These are phyloP conservation scores for Betula pendula DNA, from an alignment of 306 rosid genomes.

Conservation along the genomic window DNA sequence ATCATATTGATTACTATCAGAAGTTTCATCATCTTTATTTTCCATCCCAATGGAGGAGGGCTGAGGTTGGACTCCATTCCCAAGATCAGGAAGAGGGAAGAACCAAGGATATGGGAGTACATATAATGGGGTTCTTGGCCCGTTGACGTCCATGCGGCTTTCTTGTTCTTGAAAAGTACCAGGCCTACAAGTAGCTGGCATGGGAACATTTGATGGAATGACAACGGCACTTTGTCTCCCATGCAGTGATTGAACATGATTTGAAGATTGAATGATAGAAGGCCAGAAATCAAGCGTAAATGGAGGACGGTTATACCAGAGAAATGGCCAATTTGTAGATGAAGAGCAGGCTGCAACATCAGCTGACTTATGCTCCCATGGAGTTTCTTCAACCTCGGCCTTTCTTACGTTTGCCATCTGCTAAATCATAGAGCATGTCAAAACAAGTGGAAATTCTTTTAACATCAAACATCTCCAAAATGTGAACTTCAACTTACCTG, in stretches of 20 bases:
- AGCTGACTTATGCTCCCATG: constrained; percentile 38
- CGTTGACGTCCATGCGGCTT: constrained; percentile 33
- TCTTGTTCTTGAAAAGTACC: constrained; percentile 49
- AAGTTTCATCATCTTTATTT: constrained; percentile 40
- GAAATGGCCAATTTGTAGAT: constrained; percentile 53
- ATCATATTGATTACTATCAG: constrained; percentile 40
- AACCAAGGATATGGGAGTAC: constrained; percentile 79
- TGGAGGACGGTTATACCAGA: constrained; percentile 60
- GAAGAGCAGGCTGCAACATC: constrained; percentile 39
- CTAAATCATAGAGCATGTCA: constrained; percentile 36
- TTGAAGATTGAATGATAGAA: constrained; percentile 50
- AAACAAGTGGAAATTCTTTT: constrained; percentile 1
- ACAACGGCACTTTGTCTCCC: constrained; percentile 42
- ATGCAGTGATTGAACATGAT: constrained; percentile 50
- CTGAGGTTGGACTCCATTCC: constrained; percentile 50
- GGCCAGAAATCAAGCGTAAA: constrained; percentile 75
- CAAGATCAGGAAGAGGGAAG: constrained; percentile 57
- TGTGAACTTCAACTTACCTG: constrained; percentile 54
- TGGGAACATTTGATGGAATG: no score
- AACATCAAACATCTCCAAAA: constrained; percentile 18
- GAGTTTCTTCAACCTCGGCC: constrained; percentile 47
- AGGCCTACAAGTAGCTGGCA: constrained; percentile 42
- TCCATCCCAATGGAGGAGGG: constrained; percentile 43
- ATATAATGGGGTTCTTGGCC: constrained; percentile 52
- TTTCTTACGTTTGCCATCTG: constrained; percentile 61